Percentiles rank a stretch among this genome's conserved stretches.
Evolutionary conservation across 106 monocot species (phyloP).

Genomic region (Dendrobium huoshanense): DNA sequence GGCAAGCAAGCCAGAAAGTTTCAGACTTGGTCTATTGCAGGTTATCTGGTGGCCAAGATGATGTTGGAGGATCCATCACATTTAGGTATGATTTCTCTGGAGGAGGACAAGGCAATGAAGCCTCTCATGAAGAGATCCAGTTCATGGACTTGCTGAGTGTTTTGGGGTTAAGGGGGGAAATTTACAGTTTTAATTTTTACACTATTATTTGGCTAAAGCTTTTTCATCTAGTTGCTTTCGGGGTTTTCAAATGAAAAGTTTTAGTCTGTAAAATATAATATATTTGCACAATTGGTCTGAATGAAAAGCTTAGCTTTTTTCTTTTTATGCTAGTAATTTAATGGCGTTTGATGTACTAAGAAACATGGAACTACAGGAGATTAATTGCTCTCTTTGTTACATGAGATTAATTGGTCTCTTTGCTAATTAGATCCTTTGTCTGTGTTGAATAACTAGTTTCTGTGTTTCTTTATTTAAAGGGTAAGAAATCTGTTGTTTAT

Average conservation of each 20-base stretch:
- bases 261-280: slow-evolving; percentile 8
- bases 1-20: slow-evolving; percentile 47
- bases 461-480: not conserved
- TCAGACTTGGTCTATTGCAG: slow-evolving; percentile 51
- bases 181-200: slow-evolving; percentile 2
- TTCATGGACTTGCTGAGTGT: slow-evolving; percentile 32
- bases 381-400: not conserved
- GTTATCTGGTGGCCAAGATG: slow-evolving; percentile 48
- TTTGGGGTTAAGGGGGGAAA: not conserved
- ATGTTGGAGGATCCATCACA: slow-evolving; percentile 47
- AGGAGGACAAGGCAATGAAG: slow-evolving; percentile 44
- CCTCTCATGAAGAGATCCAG: slow-evolving; percentile 34
- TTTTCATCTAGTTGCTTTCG: not conserved
- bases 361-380: not conserved
- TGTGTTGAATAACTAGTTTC: not conserved
- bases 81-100: slow-evolving; percentile 43
- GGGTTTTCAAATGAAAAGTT: slow-evolving; percentile 2
- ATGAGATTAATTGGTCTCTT: not conserved
- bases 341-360: not conserved
- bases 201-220: not conserved
- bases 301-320: slow-evolving; percentile 8
- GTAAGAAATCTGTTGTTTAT: no score
- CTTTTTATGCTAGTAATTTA: not conserved
- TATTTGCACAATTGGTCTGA: slow-evolving; percentile 2
- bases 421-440: not conserved